Conservation (phyloP, 805 yeast species). For the Kluyveromyces wickerhamii region DNA sequence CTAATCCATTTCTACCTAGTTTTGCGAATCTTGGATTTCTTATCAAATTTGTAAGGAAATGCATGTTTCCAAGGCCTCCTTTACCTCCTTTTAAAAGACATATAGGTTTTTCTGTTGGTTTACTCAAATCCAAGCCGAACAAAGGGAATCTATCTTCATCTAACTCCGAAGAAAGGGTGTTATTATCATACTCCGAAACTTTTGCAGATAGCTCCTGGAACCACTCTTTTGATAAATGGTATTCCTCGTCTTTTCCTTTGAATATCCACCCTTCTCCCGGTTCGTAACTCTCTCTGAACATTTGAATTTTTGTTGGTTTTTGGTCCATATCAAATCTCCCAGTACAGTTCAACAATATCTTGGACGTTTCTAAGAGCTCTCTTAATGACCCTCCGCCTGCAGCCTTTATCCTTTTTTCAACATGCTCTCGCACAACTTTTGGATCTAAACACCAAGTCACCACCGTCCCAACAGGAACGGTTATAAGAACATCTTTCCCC, state of each 20-base stretch:
- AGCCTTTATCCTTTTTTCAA: constrained; percentile 14
- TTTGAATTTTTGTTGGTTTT: constrained; percentile 43
- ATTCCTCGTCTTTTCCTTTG: constrained; percentile 66
- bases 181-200: constrained; percentile 58
- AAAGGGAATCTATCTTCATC: constrained; percentile 65
- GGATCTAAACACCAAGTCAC: constrained; percentile 83
- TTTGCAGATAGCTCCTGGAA: constrained; percentile 56
- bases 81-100: constrained; percentile 74
- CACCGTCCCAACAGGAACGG: constrained; percentile 89
- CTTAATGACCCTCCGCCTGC: constrained; percentile 18
- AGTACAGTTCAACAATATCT: constrained; percentile 29
- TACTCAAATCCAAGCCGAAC: constrained; percentile 66
- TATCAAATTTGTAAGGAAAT: constrained; percentile 72
- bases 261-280: constrained; percentile 88
- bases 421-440: constrained; percentile 31
- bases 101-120: constrained; percentile 57
- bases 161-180: constrained; percentile 49
- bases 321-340: constrained; percentile 24
- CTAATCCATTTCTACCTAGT: constrained; percentile 63
- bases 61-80: constrained; percentile 97
- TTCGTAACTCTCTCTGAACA: constrained; percentile 51
- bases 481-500: constrained; percentile 71
- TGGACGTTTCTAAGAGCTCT: constrained; percentile 15
- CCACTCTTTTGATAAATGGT: constrained; percentile 56
- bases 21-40: constrained; percentile 89